Evolutionary conservation across 768 basidiomycete genomes (phyloP).

Genomic region (Hygrophorus pudorinus): DNA sequence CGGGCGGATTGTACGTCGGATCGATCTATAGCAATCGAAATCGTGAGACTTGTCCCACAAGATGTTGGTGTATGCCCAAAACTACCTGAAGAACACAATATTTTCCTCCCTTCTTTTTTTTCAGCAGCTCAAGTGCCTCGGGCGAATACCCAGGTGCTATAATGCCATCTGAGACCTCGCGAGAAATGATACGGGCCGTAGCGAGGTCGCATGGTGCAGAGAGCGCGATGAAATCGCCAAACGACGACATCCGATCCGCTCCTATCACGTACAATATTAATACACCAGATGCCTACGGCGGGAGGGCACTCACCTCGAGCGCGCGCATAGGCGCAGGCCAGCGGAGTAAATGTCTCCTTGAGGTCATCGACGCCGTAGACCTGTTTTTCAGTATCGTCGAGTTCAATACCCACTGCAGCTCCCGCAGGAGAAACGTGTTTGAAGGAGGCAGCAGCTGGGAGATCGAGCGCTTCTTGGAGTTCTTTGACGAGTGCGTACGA

Average conservation of each 20-base stretch:
- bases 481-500: conserved; percentile 95
- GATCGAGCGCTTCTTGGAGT: conserved; percentile 71
- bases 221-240: conserved; percentile 97
- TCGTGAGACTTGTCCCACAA: background rate
- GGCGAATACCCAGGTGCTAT: conserved; percentile 89
- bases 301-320: conserved; percentile 59
- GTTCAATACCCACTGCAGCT: conserved; percentile 81
- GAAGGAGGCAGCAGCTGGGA: conserved; percentile 97
- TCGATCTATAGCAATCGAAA: conserved; percentile 66
- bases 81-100: conserved; percentile 92
- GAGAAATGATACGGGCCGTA: conserved; percentile 94
- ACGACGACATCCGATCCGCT: conserved; percentile 98
- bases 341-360: conserved; percentile 78
- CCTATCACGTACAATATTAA: conserved; percentile 31
- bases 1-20: conserved; percentile 67
- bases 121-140: conserved; percentile 82
- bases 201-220: conserved; percentile 88
- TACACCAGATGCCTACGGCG: background rate
- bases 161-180: conserved; percentile 97
- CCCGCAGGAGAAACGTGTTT: conserved; percentile 99
- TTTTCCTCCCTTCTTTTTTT: conserved; percentile 97
- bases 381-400: conserved; percentile 78
- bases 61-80: background rate
- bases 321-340: conserved; percentile 91
- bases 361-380: conserved; percentile 96